Conservation (phyloP, 2,329 filamentous ascomycete genomes). For the Fusarium sp. region DNA sequence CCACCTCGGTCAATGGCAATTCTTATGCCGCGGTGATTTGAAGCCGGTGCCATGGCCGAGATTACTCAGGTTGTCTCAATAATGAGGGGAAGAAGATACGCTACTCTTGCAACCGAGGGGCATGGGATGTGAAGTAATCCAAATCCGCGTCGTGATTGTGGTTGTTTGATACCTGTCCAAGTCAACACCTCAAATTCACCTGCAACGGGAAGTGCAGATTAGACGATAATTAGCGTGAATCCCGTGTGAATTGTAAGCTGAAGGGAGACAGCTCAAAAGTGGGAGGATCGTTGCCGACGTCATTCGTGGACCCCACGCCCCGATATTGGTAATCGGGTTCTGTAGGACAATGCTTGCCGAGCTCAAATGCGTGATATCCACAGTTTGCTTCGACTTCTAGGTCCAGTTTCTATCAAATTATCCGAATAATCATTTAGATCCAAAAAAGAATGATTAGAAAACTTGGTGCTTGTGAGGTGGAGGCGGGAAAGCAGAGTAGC, state of each 20-base stretch:
- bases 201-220: not conserved
- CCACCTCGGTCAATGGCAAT: constrained; percentile 87
- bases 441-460: constrained; percentile 7
- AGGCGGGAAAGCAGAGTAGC: too few relatives aligned
- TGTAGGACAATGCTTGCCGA: constrained; percentile 1
- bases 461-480: too few relatives aligned
- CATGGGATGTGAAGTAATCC: not conserved
- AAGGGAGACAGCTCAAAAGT: not conserved
- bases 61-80: constrained; percentile 14
- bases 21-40: constrained; percentile 73
- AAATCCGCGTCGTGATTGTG: not conserved
- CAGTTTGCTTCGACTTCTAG: not conserved
- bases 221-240: constrained; percentile 17
- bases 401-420: not conserved
- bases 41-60: constrained; percentile 54
- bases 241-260: constrained; percentile 25
- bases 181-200: not conserved
- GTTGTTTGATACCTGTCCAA: not conserved
- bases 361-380: not conserved
- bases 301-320: constrained; percentile 41
- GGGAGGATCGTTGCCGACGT: constrained; percentile 25
- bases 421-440: not conserved
- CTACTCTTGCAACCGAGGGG: not conserved
- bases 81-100: constrained; percentile 31
- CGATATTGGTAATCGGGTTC: constrained; percentile 37